Evolutionary conservation across 1,284 basidiomycete genomes (phyloP), one percentile per base, ranked within the genome.

Genomic region (Cryptococcus deneoformans): DNA sequence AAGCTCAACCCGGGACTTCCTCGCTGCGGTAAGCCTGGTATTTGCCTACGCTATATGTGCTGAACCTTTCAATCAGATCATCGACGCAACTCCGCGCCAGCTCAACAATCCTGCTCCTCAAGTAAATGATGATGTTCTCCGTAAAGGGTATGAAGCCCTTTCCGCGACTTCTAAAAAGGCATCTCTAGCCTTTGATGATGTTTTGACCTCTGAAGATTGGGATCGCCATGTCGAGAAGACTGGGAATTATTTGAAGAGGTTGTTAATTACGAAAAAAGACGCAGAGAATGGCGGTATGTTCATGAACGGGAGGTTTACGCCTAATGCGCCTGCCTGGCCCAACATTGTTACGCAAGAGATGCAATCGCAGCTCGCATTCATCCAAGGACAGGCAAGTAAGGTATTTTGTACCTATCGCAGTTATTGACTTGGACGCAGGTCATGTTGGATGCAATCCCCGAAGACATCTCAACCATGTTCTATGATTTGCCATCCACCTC

Each of bases 261-360:
- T 77, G 37, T 60, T 64, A 6, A 67, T 71, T 3, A 65, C 63
- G 2, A 60, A 65, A 65, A 60, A 61, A 6, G 65, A 47, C n/a
- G 12, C n/a, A 29, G 46, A 24, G 34, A 72, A 36, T 64, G 62
- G 5, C 47, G 54, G 2, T 71, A 83, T 80, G 29, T 95, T 97
- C 72, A 80, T 97, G 66, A 98, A 98, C 68, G 95, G 95, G 12
- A 91, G 88, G 67, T 84, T 89, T 69, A 82, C 87, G 37, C 47
- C 59, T 61, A 43, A 63, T 43, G 4, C 14, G 11, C 8, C 24
- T n/a, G 24, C 43, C 43, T 87, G 73, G 69, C 69, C 68, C 20
- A 52, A 58, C 14, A 42, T 60, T 46, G 80, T 93, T 61, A 89
- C 92, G 71, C 75, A 69, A 5, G 87, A 89, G 64, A 70, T 86